phyloP scores from a whole-genome alignment of 345 rosid genomes.

The Citrus trifoliata region DNA sequence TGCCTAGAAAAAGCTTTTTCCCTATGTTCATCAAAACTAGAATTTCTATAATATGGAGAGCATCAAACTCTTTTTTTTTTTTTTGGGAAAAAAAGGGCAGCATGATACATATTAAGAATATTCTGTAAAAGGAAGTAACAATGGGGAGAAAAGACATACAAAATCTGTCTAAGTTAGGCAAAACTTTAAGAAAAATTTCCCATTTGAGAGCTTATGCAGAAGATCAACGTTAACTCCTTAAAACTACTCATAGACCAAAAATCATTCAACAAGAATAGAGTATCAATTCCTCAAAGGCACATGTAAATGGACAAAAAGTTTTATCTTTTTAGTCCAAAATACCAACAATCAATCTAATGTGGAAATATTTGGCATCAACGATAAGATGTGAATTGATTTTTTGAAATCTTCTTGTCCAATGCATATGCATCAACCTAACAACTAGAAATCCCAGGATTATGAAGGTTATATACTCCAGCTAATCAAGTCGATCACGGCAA shows the following conservation, averaged over 20 bases:
- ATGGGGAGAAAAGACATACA: neutral
- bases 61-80: neutral
- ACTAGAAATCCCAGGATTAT: neutral
- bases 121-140: slow-evolving; percentile 1
- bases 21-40: neutral
- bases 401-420: neutral
- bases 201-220: neutral
- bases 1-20: neutral
- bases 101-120: neutral
- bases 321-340: neutral
- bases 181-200: neutral
- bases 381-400: neutral
- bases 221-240: neutral
- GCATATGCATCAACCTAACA: neutral
- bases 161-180: neutral
- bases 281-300: neutral
- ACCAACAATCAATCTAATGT: neutral
- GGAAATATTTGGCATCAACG: neutral
- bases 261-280: neutral
- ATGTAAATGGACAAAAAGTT: neutral
- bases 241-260: neutral
- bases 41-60: neutral
- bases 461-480: neutral
- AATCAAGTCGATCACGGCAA: neutral
- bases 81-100: neutral